Evolutionary conservation across 2,329 filamentous ascomycete species (phyloP).

Genomic region (Exophiala aquamarina): DNA sequence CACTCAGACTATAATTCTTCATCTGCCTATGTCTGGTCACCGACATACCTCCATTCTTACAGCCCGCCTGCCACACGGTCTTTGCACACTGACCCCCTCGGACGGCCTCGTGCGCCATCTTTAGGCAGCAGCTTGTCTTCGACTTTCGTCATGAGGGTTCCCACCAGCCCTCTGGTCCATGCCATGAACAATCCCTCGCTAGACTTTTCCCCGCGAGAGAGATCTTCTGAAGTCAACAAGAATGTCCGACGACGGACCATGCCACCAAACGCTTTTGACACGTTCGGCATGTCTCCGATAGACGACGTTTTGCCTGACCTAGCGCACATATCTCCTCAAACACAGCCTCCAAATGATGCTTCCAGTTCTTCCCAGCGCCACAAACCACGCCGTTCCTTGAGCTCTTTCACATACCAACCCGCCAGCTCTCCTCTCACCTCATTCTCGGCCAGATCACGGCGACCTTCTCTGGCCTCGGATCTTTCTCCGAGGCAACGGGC

Average conservation of each 20-base stretch:
- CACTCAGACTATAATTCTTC: background rate
- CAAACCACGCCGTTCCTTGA: conserved; percentile 73
- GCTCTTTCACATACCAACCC: conserved; percentile 54
- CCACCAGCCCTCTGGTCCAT: conserved; percentile 89
- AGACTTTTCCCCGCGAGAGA: conserved; percentile 60
- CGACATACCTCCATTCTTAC: too few relatives aligned
- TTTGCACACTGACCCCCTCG: background rate
- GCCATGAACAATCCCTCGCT: conserved; percentile 81
- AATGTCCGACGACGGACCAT: conserved; percentile 69
- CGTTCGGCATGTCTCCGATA: conserved; percentile 45
- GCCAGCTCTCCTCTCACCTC: conserved; percentile 53
- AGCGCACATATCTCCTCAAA: conserved; percentile 52
- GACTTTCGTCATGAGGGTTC: conserved; percentile 80
- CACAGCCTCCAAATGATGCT: conserved; percentile 35
- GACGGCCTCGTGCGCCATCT: conserved; percentile 53
- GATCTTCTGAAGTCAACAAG: background rate
- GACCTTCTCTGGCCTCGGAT: conserved; percentile 74
- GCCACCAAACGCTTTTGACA: conserved; percentile 60
- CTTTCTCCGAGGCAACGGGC: conserved; percentile 79
- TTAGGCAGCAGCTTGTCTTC: conserved; percentile 72
- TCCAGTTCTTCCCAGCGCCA: conserved; percentile 41
- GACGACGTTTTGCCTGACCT: conserved; percentile 35
- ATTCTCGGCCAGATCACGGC: conserved; percentile 52
- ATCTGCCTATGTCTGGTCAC: conserved; percentile 1
- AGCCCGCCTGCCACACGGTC: background rate